A percentile compares a stretch with the other conserved stretches of the same genome.
phyloP scores from a whole-genome alignment of 345 rosid species.

The Syzygium aqueum region DNA sequence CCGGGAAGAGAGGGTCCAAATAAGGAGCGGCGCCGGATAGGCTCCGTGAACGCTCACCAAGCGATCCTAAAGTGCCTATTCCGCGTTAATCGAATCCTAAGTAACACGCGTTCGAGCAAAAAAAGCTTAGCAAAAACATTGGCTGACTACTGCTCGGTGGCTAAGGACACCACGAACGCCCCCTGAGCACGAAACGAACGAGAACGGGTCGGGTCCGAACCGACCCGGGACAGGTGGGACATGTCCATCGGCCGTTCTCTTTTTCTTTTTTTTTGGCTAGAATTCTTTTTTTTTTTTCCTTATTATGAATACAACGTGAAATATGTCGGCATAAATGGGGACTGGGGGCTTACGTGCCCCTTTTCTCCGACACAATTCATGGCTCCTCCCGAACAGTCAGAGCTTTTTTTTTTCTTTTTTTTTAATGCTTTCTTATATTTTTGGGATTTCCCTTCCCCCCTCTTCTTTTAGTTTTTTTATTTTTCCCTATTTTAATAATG shows the following conservation, averaged over 20 bases:
- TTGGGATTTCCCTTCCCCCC: neutral
- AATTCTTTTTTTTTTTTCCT: too few species aligned
- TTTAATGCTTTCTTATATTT: neutral
- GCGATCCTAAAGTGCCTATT: too few species aligned
- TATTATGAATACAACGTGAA: neutral
- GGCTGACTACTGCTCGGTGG: neutral
- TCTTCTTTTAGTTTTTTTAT: neutral
- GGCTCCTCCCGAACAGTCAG: neutral
- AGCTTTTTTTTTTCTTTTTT: neutral
- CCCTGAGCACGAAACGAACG: neutral
- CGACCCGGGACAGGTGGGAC: neutral
- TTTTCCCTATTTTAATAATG: neutral
- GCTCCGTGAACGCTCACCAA: too few species aligned
- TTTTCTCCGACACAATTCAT: neutral
- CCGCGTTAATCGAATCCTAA: too few species aligned
- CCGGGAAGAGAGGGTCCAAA: neutral
- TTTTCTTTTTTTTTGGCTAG: neutral
- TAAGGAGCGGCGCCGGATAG: accelerated
- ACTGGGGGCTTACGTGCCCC: neutral
- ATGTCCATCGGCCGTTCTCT: neutral
- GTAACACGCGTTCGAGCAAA: neutral
- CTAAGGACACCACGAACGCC: neutral
- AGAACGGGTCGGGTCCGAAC: neutral
- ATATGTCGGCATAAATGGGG: neutral
- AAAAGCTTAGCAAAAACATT: neutral